Evolutionary conservation across 805 yeast genomes (phyloP).

Genomic region (Wickerhamomyces canadensis): DNA sequence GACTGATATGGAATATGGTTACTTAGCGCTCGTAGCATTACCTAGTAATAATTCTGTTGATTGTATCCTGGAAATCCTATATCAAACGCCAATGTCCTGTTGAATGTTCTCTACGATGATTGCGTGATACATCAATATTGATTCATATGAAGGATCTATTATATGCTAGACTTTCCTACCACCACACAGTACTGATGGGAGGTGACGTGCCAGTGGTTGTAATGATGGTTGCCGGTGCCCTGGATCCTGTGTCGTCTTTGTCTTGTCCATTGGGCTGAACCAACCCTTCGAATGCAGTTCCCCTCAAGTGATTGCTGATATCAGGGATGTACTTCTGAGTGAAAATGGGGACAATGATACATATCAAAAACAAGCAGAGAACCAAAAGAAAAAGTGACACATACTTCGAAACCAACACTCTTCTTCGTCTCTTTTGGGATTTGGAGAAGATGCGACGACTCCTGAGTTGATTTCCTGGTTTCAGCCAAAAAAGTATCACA

Average conservation of each 20-base stretch:
- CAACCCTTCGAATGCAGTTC: constrained; percentile 31
- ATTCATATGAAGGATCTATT: no score
- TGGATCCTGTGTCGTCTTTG: constrained; percentile 61
- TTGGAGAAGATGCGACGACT: constrained; percentile 31
- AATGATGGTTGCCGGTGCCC: constrained; percentile 43
- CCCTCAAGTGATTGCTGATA: constrained; percentile 15
- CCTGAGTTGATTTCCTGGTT: constrained; percentile 39
- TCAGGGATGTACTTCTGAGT: constrained; percentile 26
- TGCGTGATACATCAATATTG: no score
- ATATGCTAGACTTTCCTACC: no score
- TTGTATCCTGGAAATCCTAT: no score
- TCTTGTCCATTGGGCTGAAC: constrained; percentile 57
- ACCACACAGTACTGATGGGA: constrained; percentile 27
- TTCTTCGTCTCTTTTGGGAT: constrained; percentile 34
- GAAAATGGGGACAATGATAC: constrained; percentile 45
- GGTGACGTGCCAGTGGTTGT: constrained; percentile 32
- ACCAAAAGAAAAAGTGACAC: constrained; percentile 39
- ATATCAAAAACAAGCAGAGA: constrained; percentile 32
- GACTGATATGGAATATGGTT: no score
- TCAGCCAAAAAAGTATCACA: constrained; percentile 61
- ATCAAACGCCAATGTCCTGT: no score
- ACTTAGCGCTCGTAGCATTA: no score
- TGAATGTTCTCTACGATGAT: no score
- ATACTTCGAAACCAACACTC: constrained; percentile 38
- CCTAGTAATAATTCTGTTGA: no score